These are phyloP conservation scores for Rhodamnia rubescens DNA, from an alignment of 345 rosid genomes.

Conservation along the genomic window DNA sequence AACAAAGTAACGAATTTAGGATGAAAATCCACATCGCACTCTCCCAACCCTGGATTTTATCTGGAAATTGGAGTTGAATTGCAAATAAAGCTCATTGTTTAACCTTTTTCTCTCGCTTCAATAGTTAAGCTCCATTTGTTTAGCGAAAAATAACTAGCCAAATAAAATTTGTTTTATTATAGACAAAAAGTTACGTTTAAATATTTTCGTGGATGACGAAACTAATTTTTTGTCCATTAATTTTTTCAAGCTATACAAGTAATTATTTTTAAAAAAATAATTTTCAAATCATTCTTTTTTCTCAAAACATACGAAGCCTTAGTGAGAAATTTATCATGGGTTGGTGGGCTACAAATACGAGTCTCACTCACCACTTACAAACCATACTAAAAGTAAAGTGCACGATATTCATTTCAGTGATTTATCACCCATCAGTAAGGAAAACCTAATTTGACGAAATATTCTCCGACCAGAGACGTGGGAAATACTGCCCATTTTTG, in stretches of 20 bases:
- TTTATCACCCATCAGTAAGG: neutral
- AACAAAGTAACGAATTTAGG: too few species aligned
- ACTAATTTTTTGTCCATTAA: neutral
- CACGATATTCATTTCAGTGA: neutral
- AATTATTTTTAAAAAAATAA: neutral
- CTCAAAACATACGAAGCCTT: rapidly evolving
- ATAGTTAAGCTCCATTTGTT: neutral
- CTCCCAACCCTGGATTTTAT: too few species aligned
- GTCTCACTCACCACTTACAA: too few species aligned
- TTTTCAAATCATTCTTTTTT: neutral
- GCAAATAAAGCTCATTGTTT: neutral
- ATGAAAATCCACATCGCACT: too few species aligned
- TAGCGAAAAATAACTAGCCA: too few species aligned
- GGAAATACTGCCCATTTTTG: neutral
- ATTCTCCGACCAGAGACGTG: neutral
- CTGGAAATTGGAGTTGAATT: too few species aligned
- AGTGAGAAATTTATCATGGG: neutral
- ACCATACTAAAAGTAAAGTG: too few species aligned
- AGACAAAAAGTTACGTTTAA: neutral
- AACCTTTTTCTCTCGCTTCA: neutral
- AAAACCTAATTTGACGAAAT: neutral
- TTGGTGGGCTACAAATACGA: too few species aligned
- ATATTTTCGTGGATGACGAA: neutral
- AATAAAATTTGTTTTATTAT: neutral
- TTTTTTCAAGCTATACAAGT: neutral